These are phyloP conservation scores for Gillenia trifoliata DNA, from an alignment of 306 rosid genomes.

Conservation along the genomic window DNA sequence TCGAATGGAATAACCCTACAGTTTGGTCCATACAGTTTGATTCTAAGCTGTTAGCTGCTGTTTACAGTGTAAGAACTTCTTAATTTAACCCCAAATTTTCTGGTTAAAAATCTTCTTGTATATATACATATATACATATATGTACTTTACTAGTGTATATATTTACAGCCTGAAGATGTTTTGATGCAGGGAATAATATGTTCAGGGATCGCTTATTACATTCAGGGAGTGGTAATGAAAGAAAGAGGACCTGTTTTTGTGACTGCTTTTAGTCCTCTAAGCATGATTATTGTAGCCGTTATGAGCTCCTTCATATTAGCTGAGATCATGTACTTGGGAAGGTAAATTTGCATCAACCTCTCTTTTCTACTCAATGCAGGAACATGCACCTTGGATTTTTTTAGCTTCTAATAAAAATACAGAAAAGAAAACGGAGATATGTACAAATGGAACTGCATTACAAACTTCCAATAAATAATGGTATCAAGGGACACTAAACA, in stretches of 20 bases:
- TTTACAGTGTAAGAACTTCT: constrained; percentile 36
- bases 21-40: constrained; percentile 46
- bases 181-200: constrained; percentile 44
- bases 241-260: constrained; percentile 52
- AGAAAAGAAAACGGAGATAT: neutral
- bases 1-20: constrained; percentile 42
- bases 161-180: neutral
- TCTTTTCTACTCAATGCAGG: neutral
- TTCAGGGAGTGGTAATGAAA: constrained; percentile 46
- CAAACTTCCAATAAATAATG: too few relatives aligned
- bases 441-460: too few relatives aligned
- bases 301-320: constrained; percentile 32
- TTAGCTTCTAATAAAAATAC: neutral
- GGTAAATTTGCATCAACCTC: constrained; percentile 22
- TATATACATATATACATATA: too few relatives aligned
- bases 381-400: neutral
- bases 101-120: neutral
- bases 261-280: constrained; percentile 40
- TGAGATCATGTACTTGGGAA: constrained; percentile 41
- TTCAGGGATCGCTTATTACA: constrained; percentile 31
- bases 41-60: constrained; percentile 27
- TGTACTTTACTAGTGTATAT: neutral
- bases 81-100: neutral
- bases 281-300: constrained; percentile 46
- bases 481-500: too few relatives aligned